A percentile compares a stretch with the other conserved stretches of the same genome.
phyloP scores from a whole-genome alignment of 352 stramenopile genomes.

The Phytophthora constricta region DNA sequence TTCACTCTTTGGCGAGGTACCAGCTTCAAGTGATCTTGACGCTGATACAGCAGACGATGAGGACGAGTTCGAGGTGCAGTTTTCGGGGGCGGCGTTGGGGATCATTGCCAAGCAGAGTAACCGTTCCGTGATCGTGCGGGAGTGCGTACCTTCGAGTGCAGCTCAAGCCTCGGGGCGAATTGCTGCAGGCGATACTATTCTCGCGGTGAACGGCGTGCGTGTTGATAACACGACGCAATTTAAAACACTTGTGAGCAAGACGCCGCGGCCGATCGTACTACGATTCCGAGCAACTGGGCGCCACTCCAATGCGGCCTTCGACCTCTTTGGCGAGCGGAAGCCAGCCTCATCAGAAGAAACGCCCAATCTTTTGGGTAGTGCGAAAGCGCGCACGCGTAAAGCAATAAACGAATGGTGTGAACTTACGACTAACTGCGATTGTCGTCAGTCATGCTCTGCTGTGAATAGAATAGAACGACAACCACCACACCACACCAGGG shows the following conservation, averaged over 20 bases:
- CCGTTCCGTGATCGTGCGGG: conserved; percentile 66
- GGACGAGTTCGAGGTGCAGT: conserved; percentile 82
- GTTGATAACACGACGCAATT: conserved; percentile 80
- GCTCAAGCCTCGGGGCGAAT: conserved; percentile 66
- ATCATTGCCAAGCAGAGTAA: conserved; percentile 78
- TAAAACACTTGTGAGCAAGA: conserved; percentile 64
- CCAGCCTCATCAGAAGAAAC: conserved; percentile 2
- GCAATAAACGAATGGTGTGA: conserved; percentile 18
- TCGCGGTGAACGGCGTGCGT: conserved; percentile 71
- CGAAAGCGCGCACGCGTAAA: too few species aligned
- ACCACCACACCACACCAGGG: not conserved
- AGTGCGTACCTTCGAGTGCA: conserved; percentile 65
- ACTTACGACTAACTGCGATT: too few species aligned
- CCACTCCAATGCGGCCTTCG: conserved; percentile 53
- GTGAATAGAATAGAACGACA: conserved; percentile 5
- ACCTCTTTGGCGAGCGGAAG: conserved; percentile 74
- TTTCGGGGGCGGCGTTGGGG: conserved; percentile 60
- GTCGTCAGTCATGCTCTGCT: too few species aligned
- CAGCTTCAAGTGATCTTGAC: conserved; percentile 5
- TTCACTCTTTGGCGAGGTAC: conserved; percentile 39
- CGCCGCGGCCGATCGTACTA: conserved; percentile 68
- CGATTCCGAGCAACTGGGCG: conserved; percentile 64
- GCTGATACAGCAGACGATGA: conserved; percentile 8
- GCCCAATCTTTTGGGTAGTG: conserved; percentile 38
- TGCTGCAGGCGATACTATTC: conserved; percentile 65